phyloP scores from a whole-genome alignment of 2,329 filamentous ascomycete genomes.

The Hypocreales sp. region DNA sequence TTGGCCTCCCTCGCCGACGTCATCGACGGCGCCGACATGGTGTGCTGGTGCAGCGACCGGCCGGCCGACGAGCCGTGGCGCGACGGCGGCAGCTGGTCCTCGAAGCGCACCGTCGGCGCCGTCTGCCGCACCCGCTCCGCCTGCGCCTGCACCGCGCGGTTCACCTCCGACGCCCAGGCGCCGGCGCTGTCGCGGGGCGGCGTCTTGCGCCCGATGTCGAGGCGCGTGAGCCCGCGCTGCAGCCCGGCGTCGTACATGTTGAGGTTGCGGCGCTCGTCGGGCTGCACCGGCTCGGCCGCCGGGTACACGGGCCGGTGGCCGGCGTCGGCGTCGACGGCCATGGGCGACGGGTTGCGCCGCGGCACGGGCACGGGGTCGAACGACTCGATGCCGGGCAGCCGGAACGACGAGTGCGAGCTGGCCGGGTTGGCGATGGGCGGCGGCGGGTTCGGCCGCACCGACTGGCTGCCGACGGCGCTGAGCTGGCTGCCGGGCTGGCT shows the following conservation, averaged over 20 bases:
- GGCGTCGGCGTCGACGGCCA: constrained; percentile 49
- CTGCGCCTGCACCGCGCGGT: constrained; percentile 38
- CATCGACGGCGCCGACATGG: constrained; percentile 41
- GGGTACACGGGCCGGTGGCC: constrained; percentile 16
- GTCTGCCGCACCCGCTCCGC: constrained; percentile 32
- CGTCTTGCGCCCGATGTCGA: constrained; percentile 44
- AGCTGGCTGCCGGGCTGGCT: constrained; percentile 51
- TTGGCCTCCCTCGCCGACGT: constrained; percentile 44
- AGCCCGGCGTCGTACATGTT: constrained; percentile 50
- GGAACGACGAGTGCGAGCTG: constrained; percentile 42
- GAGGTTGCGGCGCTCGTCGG: constrained; percentile 33
- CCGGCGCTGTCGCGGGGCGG: constrained; percentile 36
- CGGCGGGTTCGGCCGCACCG: constrained; percentile 37
- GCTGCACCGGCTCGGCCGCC: constrained; percentile 13
- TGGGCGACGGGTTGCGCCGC: constrained; percentile 54
- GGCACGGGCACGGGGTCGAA: constrained; percentile 66
- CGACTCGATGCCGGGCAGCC: constrained; percentile 81
- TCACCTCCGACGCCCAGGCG: constrained; percentile 40
- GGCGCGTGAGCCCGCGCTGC: constrained; percentile 48
- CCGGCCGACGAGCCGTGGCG: constrained; percentile 14
- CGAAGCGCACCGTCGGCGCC: constrained; percentile 37
- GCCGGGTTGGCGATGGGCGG: constrained; percentile 29
- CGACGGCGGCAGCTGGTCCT: constrained; percentile 25
- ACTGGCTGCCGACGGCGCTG: constrained; percentile 60
- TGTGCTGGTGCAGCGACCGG: constrained; percentile 34